Evolutionary conservation across 257 asterid genomes (phyloP), one percentile per base, ranked within the genome.

Genomic region (Phtheirospermum japonicum): DNA sequence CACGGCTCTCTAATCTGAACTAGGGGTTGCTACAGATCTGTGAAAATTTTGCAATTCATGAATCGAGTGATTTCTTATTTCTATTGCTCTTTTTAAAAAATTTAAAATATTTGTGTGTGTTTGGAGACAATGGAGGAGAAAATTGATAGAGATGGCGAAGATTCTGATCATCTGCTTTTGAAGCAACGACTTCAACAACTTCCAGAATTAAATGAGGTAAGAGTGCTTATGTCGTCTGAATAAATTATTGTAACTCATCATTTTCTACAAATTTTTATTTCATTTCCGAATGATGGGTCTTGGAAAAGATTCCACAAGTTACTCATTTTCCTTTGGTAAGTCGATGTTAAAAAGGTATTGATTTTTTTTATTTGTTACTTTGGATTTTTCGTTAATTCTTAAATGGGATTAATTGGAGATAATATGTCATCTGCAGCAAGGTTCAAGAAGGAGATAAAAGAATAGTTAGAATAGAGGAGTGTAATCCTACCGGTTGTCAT

Each of bases 221-320:
- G 69, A 31, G 69, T 61, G 43, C 61, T 59, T 64, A n/a, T 16
- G n/a, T 63, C 61, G 11, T 42, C 11, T 45, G 58, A 51, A 4
- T 51, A 30, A 19, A 46, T 68, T 46, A 61, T 48, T 60, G 6
- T 68, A n/a, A 37, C 39, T 67, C 34, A 8, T 43, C 48, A 19
- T 60, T 32, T 43, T 57, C 65, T 12, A 53, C 89, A 90, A 96
- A 90, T 90, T 64, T 87, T 85, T 54, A 72, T 90, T 72, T 96
- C 96, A n/a, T 90, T 88, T 70, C 98, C 96, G 0, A 96, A 90
- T 77, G 98, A 90, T 84, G 98, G 98, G 60, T 96, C 98, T 69
- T 90, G 98, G 98, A 90, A 90, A 78, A 77, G 98, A 69, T 90
- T 90, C 85, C 94, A 90, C 86, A 90, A 90, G 84, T 75, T 68